These are phyloP conservation scores for Russula brevipes DNA, from an alignment of 768 basidiomycete genomes.

Conservation along the genomic window DNA sequence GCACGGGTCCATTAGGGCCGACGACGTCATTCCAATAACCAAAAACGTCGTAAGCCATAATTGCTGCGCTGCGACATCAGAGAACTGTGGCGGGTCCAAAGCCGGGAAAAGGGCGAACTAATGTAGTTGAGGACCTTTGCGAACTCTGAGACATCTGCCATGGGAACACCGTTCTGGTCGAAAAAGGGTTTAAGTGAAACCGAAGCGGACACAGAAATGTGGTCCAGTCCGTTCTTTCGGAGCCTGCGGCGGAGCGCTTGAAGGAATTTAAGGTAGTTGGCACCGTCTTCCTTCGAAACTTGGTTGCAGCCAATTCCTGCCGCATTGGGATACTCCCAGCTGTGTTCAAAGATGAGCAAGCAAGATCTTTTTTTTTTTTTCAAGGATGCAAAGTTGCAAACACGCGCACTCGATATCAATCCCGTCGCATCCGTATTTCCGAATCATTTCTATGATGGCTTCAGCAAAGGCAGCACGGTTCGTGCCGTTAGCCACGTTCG, in stretches of 20 bases:
- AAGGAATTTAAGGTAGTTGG: slow-evolving; percentile 76
- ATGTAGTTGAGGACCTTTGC: slow-evolving; percentile 64
- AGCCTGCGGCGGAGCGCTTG: slow-evolving; percentile 48
- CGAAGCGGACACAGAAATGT: slow-evolving; percentile 52
- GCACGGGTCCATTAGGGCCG: slow-evolving; percentile 83
- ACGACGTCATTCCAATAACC: slow-evolving; percentile 48
- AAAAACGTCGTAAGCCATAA: slow-evolving; percentile 70
- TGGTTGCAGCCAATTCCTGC: slow-evolving; percentile 69
- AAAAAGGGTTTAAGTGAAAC: slow-evolving; percentile 47
- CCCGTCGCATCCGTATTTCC: slow-evolving; percentile 36
- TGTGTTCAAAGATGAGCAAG: slow-evolving; percentile 28
- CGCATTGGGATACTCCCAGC: slow-evolving; percentile 81
- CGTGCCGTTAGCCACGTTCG: too few species aligned
- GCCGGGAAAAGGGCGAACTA: slow-evolving; percentile 18
- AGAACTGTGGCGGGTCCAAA: neutral
- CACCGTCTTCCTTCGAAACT: slow-evolving; percentile 51
- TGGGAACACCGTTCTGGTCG: slow-evolving; percentile 48
- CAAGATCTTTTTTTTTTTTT: too few species aligned
- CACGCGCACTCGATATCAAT: slow-evolving; percentile 36
- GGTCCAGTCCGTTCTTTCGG: slow-evolving; percentile 44
- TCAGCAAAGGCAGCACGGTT: too few species aligned
- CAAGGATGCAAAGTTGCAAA: too few species aligned
- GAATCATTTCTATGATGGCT: too few species aligned
- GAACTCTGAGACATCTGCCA: slow-evolving; percentile 69
- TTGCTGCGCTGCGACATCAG: slow-evolving; percentile 16